Conservation (phyloP, 2,329 filamentous ascomycete genomes). For the Pleurostoma richardsiae region DNA sequence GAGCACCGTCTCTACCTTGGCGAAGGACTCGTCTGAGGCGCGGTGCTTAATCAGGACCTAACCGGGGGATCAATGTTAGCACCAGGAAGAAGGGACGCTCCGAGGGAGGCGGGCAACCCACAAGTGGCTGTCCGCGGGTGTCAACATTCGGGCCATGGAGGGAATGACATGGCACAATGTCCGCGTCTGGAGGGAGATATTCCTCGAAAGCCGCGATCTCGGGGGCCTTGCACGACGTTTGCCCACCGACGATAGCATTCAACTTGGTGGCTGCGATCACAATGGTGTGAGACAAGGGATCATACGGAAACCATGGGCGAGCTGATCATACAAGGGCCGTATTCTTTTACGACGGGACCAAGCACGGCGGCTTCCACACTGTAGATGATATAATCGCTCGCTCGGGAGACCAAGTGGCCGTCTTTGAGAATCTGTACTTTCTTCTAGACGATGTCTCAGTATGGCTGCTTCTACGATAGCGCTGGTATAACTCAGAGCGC, state of each 20-base stretch:
- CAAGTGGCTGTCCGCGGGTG: conserved; percentile 82
- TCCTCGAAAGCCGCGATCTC: conserved; percentile 92
- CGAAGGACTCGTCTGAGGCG: conserved; percentile 69
- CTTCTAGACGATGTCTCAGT: conserved; percentile 61
- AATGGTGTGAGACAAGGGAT: conserved; percentile 8
- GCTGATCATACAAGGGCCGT: conserved; percentile 76
- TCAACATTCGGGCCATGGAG: conserved; percentile 91
- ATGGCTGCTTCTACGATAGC: conserved; percentile 23
- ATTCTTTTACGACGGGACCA: conserved; percentile 78
- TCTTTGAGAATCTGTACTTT: conserved; percentile 86
- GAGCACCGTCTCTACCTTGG: conserved; percentile 75
- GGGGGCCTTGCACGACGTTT: conserved; percentile 96
- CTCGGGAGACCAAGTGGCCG: conserved; percentile 91
- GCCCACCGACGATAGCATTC: conserved; percentile 91
- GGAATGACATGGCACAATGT: conserved; percentile 94
- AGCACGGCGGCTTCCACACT: conserved; percentile 94
- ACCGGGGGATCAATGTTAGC: neutral
- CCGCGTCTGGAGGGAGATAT: conserved; percentile 80
- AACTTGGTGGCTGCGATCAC: conserved; percentile 74
- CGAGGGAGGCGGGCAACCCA: conserved; percentile 30
- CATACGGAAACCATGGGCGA: neutral
- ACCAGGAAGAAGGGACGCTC: neutral
- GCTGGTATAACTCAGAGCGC: conserved; percentile 20
- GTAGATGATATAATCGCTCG: conserved; percentile 98
- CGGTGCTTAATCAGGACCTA: conserved; percentile 86